Percentiles rank a stretch among this genome's conserved stretches.
These are phyloP conservation scores for Nakazawaea peltata DNA, from an alignment of 805 yeast genomes.

Conservation along the genomic window DNA sequence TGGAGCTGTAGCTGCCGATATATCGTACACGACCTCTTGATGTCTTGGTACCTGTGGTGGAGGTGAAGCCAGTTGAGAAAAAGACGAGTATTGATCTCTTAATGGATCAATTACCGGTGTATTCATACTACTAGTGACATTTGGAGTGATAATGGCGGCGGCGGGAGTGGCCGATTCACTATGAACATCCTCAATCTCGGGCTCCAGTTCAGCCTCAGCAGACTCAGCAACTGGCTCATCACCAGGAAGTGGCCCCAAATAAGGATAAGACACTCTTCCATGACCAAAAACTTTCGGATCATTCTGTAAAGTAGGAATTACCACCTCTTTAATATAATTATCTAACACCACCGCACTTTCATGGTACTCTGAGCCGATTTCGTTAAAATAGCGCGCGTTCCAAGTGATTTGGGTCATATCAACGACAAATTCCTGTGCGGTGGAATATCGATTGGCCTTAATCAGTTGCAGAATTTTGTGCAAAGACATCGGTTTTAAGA, in stretches of 20 bases:
- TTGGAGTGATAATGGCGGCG: background rate
- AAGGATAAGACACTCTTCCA: conserved; percentile 42
- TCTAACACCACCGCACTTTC: conserved; percentile 59
- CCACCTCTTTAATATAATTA: conserved; percentile 34
- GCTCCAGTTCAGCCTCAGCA: background rate
- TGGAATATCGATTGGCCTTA: conserved; percentile 43
- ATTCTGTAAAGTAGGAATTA: conserved; percentile 40
- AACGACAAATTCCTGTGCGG: conserved; percentile 59
- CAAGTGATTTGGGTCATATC: conserved; percentile 82
- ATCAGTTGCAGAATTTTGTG: conserved; percentile 59
- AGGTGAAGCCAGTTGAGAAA: background rate
- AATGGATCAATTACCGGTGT: background rate
- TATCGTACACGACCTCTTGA: too few relatives aligned
- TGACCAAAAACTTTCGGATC: conserved; percentile 30
- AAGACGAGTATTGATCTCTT: background rate
- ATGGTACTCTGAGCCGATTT: conserved; percentile 58
- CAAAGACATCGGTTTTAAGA: conserved; percentile 76
- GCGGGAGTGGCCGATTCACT: background rate
- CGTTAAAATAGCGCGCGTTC: conserved; percentile 85
- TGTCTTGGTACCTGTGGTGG: conserved; percentile 1
- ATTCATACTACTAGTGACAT: background rate
- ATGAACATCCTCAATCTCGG: background rate
- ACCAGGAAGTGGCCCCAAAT: conserved; percentile 62
- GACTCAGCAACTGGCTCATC: conserved; percentile 2
- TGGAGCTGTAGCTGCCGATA: conserved; percentile 5